These are phyloP conservation scores for Amanita pallidorosea DNA, from an alignment of 768 basidiomycete genomes.

Conservation along the genomic window DNA sequence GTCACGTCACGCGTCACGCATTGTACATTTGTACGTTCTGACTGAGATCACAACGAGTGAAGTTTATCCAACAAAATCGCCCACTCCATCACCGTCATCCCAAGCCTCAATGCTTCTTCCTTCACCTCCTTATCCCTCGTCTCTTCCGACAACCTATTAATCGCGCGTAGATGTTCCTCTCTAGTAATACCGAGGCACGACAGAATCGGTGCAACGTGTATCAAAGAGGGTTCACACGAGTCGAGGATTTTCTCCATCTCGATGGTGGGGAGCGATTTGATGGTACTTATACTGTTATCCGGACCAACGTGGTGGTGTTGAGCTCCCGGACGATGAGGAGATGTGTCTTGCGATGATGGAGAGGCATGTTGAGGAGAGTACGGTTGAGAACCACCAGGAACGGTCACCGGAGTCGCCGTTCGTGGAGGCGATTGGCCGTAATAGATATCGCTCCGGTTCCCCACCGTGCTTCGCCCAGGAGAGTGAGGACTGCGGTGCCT, in stretches of 20 bases:
- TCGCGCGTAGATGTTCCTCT: slow-evolving; percentile 52
- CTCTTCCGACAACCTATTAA: slow-evolving; percentile 49
- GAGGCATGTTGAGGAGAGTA: slow-evolving; percentile 10
- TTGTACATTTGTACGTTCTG: too few species aligned
- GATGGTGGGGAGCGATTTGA: slow-evolving; percentile 22
- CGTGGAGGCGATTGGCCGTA: not conserved
- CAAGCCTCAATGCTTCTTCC: slow-evolving; percentile 57
- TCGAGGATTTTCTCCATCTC: slow-evolving; percentile 45
- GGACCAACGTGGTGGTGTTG: not conserved
- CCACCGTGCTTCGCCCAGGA: not conserved
- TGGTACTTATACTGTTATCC: slow-evolving; percentile 30
- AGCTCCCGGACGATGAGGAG: not conserved
- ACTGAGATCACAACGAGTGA: slow-evolving; percentile 19
- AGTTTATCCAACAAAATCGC: slow-evolving; percentile 64
- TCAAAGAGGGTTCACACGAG: slow-evolving; percentile 54
- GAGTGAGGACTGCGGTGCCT: not conserved
- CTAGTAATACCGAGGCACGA: slow-evolving; percentile 46
- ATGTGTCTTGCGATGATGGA: not conserved
- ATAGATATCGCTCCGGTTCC: not conserved
- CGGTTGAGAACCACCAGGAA: not conserved
- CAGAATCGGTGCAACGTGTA: slow-evolving; percentile 51
- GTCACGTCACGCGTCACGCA: too few species aligned
- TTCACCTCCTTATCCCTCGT: slow-evolving; percentile 61
- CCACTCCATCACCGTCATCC: slow-evolving; percentile 70
- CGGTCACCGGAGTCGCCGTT: slow-evolving; percentile 15